Percentiles rank a stretch among this genome's conserved stretches.
Conservation (phyloP, 164 flowering plant species). For the Dillenia suffruticosa region DNA sequence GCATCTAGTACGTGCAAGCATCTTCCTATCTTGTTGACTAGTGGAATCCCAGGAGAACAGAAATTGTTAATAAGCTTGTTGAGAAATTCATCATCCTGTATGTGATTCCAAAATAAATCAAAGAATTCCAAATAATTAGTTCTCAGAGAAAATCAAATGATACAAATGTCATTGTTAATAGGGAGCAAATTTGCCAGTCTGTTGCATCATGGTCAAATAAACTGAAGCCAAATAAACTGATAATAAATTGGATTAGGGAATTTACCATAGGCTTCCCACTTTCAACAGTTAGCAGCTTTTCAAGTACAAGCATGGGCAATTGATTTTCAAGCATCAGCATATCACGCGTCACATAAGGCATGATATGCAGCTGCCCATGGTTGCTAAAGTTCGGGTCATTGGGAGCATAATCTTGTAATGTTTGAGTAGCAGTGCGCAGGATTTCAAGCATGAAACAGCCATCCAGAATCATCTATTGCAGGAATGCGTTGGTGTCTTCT, state of each 20-base stretch:
- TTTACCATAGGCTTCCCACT: constrained; percentile 14
- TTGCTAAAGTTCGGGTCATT: constrained; percentile 58
- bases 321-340: constrained; percentile 69
- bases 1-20: constrained; percentile 44
- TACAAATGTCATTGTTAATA: background rate
- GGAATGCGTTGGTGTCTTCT: constrained; percentile 17
- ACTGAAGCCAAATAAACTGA: too few relatives aligned
- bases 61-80: constrained; percentile 32
- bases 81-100: constrained; percentile 18
- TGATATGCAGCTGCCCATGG: constrained; percentile 41
- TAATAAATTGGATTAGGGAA: background rate
- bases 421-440: constrained; percentile 16
- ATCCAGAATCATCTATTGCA: constrained; percentile 43
- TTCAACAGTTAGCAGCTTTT: constrained; percentile 28
- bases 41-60: constrained; percentile 8
- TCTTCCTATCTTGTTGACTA: constrained; percentile 12
- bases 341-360: constrained; percentile 49
- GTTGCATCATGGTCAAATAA: background rate
- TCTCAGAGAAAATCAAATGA: too few relatives aligned
- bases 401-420: constrained; percentile 26
- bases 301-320: constrained; percentile 43
- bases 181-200: background rate
- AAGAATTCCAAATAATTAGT: too few relatives aligned
- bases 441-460: constrained; percentile 61
- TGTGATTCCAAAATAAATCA: too few relatives aligned